phyloP scores from a whole-genome alignment of 2,329 filamentous ascomycete genomes.

The Metarhizium humberi region DNA sequence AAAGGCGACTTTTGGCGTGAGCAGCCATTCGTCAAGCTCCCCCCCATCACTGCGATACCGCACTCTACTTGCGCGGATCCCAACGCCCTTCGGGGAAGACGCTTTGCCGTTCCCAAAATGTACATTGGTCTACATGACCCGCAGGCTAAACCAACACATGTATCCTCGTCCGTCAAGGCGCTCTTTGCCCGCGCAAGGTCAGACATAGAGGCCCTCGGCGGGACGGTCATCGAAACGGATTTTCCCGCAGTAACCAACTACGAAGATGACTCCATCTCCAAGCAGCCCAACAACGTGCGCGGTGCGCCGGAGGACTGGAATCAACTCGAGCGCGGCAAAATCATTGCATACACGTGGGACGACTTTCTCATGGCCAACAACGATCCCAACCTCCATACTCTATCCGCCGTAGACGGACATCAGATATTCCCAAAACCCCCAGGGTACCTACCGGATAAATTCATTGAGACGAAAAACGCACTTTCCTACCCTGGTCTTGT shows the following conservation, averaged over 20 bases:
- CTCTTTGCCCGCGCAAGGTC: conserved; percentile 20
- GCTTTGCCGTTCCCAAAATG: conserved; percentile 38
- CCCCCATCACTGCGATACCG: conserved; percentile 18
- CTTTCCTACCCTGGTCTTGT: neutral
- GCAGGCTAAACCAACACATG: conserved; percentile 9
- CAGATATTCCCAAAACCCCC: conserved; percentile 23
- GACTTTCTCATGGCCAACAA: conserved; percentile 35
- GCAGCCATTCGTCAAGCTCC: conserved; percentile 33
- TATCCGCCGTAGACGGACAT: conserved; percentile 9
- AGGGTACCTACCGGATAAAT: conserved; percentile 20
- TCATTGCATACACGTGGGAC: conserved; percentile 43
- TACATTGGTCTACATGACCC: conserved; percentile 31
- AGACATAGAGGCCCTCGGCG: conserved; percentile 28
- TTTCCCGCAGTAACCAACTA: conserved; percentile 35
- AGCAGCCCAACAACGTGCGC: conserved; percentile 14
- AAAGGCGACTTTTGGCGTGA: conserved; percentile 43
- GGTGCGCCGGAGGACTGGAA: conserved; percentile 35
- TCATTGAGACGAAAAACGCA: neutral
- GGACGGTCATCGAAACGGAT: conserved; percentile 29
- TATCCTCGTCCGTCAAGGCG: conserved; percentile 9
- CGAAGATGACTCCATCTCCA: conserved; percentile 24
- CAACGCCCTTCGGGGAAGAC: conserved; percentile 29
- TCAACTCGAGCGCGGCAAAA: conserved; percentile 33
- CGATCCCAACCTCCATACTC: conserved; percentile 16
- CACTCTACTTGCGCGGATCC: neutral